Evolutionary conservation across 2,329 filamentous ascomycete genomes (phyloP).

Genomic region (Cytospora schulzeri): DNA sequence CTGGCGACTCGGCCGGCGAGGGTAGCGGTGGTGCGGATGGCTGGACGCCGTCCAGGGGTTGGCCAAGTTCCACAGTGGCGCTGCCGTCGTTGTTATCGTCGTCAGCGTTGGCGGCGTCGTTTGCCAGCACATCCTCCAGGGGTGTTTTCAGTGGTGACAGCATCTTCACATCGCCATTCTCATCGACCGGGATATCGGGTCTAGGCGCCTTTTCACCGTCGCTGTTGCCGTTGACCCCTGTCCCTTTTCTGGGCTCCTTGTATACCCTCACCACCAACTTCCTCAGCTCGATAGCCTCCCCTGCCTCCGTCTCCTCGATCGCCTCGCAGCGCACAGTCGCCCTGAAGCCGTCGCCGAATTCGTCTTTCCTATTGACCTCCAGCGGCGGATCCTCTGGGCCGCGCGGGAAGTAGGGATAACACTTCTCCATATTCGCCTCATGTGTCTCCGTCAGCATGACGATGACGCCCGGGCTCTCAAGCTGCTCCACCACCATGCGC

Average conservation of each 20-base stretch:
- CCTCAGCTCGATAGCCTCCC: slow-evolving; percentile 70
- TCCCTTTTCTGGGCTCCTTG: slow-evolving; percentile 29
- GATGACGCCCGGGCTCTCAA: slow-evolving; percentile 72
- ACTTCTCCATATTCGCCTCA: slow-evolving; percentile 79
- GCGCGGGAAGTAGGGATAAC: slow-evolving; percentile 82
- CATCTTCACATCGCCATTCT: slow-evolving; percentile 28
- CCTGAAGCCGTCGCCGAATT: slow-evolving; percentile 67
- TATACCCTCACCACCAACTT: slow-evolving; percentile 64
- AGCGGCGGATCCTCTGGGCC: slow-evolving; percentile 54
- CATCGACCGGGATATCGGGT: slow-evolving; percentile 10
- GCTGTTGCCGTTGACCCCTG: slow-evolving; percentile 1
- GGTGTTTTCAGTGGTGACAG: slow-evolving; percentile 24
- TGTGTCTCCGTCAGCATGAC: slow-evolving; percentile 93
- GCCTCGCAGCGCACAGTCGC: slow-evolving; percentile 70
- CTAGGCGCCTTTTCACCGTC: slow-evolving; percentile 1
- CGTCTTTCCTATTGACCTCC: slow-evolving; percentile 63
- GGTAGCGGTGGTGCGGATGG: neutral
- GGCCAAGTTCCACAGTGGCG: slow-evolving; percentile 11
- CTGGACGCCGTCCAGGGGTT: neutral
- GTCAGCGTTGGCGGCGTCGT: no score
- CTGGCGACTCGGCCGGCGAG: slow-evolving; percentile 25
- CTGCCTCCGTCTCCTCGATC: slow-evolving; percentile 55
- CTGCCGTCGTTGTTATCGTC: slow-evolving; percentile 11
- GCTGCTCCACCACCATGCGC: slow-evolving; percentile 91
- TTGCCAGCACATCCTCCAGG: neutral